phyloP scores from a whole-genome alignment of 176 grass and related monocot genomes.

The Panicum miliaceum region DNA sequence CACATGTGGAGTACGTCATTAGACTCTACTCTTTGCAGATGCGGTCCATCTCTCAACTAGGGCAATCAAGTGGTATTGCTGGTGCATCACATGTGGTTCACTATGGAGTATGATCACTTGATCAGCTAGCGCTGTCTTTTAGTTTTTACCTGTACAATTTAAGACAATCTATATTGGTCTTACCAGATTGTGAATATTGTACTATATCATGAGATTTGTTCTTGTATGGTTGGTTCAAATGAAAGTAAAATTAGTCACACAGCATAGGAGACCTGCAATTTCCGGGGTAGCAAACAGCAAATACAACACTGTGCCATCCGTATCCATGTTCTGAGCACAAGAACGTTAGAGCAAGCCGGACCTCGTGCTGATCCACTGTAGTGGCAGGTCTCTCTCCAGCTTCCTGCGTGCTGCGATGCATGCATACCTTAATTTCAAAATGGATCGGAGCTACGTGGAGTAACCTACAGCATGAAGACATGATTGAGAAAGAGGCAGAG shows the following conservation, averaged over 20 bases:
- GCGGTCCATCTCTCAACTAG: background rate
- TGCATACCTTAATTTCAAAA: slow-evolving; percentile 26
- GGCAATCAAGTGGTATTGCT: background rate
- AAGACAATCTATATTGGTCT: background rate
- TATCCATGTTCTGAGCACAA: slow-evolving; percentile 24
- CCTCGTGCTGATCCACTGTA: slow-evolving; percentile 34
- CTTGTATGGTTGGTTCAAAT: background rate
- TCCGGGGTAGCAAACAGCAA: background rate
- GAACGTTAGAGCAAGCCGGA: slow-evolving; percentile 33
- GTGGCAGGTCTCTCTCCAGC: background rate
- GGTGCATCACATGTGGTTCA: background rate
- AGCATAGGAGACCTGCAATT: too few relatives aligned
- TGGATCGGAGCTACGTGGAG: slow-evolving; percentile 5
- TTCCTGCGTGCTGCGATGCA: background rate
- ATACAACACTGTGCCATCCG: background rate
- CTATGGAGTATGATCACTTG: background rate
- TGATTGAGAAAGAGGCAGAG: slow-evolving; percentile 40
- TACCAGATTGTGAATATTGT: background rate
- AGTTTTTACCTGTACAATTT: too few relatives aligned
- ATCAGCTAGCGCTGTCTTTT: background rate
- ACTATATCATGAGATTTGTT: background rate
- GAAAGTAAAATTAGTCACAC: background rate
- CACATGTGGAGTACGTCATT: too few relatives aligned
- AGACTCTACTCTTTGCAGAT: background rate
- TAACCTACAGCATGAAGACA: slow-evolving; percentile 13